Evolutionary conservation across 2,329 filamentous ascomycete genomes (phyloP).

Genomic region (Stachybotrys elegans): DNA sequence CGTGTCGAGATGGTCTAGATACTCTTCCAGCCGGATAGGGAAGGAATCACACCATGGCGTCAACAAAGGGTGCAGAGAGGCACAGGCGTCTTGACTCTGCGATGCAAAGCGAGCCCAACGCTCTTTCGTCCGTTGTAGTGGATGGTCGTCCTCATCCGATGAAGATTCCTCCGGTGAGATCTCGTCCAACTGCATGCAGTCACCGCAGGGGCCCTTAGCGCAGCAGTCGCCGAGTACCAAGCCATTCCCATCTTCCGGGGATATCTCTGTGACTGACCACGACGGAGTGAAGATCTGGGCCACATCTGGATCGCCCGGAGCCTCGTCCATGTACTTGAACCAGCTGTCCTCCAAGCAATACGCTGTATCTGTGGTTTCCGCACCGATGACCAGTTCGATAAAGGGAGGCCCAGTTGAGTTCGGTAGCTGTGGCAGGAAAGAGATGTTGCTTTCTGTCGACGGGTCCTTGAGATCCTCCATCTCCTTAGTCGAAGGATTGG

Average conservation of each 20-base stretch:
- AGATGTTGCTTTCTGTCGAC: background rate
- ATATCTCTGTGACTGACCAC: background rate
- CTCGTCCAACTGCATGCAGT: background rate
- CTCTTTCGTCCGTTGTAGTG: no score
- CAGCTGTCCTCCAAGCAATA: background rate
- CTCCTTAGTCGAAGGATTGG: background rate
- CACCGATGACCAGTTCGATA: background rate
- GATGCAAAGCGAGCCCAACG: background rate
- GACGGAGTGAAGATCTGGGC: background rate
- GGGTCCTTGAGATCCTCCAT: background rate
- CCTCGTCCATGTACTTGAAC: background rate
- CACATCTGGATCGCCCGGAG: background rate
- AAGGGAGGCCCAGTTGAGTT: background rate
- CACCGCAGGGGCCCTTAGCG: background rate
- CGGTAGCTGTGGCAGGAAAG: background rate
- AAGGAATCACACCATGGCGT: background rate
- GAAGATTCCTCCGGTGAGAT: background rate
- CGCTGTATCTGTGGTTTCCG: background rate
- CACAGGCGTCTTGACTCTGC: background rate
- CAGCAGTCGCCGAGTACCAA: background rate
- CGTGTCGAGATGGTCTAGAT: slow-evolving; percentile 4
- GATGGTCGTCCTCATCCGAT: background rate
- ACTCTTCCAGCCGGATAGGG: slow-evolving; percentile 1
- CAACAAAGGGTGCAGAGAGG: background rate
- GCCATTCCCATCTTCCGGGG: background rate